Conservation (phyloP, 75 land plant genomes). For the Isoetes taiwanensis region DNA sequence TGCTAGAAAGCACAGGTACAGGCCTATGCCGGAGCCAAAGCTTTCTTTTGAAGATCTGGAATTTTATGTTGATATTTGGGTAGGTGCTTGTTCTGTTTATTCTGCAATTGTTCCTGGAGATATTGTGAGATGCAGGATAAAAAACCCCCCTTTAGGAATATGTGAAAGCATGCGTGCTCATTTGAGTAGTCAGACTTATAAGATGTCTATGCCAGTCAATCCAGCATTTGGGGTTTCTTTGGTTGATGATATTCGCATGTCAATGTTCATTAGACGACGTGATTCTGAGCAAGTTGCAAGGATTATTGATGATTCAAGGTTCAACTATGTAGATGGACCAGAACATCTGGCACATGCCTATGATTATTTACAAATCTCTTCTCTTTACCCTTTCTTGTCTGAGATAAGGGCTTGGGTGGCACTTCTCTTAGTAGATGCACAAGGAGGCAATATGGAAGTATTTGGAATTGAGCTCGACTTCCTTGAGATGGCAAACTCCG, state of each 20-base stretch:
- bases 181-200: slow-evolving; percentile 44
- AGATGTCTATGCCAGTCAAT: slow-evolving; percentile 58
- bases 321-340: slow-evolving; percentile 72
- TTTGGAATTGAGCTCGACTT: slow-evolving; percentile 87
- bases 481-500: slow-evolving; percentile 61
- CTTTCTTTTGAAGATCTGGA: slow-evolving; percentile 61
- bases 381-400: slow-evolving; percentile 56
- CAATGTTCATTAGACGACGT: slow-evolving; percentile 52
- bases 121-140: slow-evolving; percentile 32
- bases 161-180: slow-evolving; percentile 43
- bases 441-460: slow-evolving; percentile 38
- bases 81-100: slow-evolving; percentile 43
- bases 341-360: slow-evolving; percentile 58
- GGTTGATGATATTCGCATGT: slow-evolving; percentile 35
- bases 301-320: slow-evolving; percentile 49
- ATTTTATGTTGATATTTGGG: slow-evolving; percentile 80
- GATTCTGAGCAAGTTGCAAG: slow-evolving; percentile 65
- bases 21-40: slow-evolving; percentile 45
- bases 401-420: slow-evolving; percentile 85
- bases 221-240: slow-evolving; percentile 37
- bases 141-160: slow-evolving; percentile 49
- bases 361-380: slow-evolving; percentile 69
- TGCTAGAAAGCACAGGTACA: slow-evolving; percentile 23
- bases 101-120: slow-evolving; percentile 59
- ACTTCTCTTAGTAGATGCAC: slow-evolving; percentile 45